Conservation (phyloP, 306 rosid genomes). For the Sphenostylis stenocarpa region DNA sequence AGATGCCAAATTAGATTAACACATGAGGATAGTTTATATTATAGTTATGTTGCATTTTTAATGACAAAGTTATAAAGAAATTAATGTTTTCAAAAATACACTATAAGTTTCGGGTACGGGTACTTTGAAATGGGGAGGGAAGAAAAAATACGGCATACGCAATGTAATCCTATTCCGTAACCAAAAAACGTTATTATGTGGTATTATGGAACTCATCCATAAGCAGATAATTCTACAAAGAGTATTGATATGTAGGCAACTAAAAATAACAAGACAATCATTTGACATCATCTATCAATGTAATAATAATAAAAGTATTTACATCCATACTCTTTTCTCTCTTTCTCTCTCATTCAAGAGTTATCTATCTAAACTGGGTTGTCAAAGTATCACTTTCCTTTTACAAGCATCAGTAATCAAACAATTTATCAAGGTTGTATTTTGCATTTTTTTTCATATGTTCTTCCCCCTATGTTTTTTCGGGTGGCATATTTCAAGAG, state of each 20-base stretch:
- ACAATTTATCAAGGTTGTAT: neutral
- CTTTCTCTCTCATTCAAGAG: too few species aligned
- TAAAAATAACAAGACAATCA: too few species aligned
- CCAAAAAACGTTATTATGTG: neutral
- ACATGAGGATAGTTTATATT: neutral
- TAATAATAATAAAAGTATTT: too few species aligned
- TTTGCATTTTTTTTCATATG: neutral
- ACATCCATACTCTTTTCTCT: too few species aligned
- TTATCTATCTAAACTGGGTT: too few species aligned
- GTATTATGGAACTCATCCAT: conserved; percentile 7
- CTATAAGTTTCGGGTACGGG: neutral
- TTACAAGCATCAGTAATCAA: neutral
- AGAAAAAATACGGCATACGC: neutral
- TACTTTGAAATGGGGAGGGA: neutral
- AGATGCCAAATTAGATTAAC: neutral
- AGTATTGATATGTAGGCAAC: too few species aligned
- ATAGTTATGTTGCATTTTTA: neutral
- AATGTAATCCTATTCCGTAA: neutral
- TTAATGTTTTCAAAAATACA: neutral
- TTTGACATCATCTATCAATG: too few species aligned
- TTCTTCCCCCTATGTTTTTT: neutral
- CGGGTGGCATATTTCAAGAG: neutral
- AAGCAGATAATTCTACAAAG: neutral
- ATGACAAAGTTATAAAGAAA: conserved; percentile 11
- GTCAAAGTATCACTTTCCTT: too few species aligned